Percentiles rank a stretch among this genome's conserved stretches.
These are phyloP conservation scores for Cymodocea nodosa DNA, from an alignment of 116 monocot genomes.

Conservation along the genomic window DNA sequence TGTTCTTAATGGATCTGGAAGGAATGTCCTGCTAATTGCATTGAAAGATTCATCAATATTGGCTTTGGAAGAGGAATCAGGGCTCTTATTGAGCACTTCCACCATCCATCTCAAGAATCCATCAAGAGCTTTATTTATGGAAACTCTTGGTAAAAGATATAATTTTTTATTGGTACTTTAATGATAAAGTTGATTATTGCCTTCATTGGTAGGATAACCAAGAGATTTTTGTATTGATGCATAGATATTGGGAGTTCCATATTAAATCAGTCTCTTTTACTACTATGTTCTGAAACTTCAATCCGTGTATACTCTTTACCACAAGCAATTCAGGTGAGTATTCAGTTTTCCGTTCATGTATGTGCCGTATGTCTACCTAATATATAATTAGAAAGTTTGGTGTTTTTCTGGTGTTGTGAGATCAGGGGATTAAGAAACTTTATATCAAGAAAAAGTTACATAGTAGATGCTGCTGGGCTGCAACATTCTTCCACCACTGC, in stretches of 20 bases:
- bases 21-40: conserved; percentile 48
- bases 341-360: neutral
- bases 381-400: neutral
- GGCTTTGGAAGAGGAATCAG: conserved; percentile 61
- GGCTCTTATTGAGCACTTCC: conserved; percentile 30
- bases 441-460: conserved; percentile 56
- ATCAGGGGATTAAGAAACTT: conserved; percentile 74
- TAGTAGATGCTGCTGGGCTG: conserved; percentile 57
- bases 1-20: conserved; percentile 34
- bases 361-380: neutral
- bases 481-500: conserved; percentile 34
- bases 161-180: neutral
- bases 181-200: neutral
- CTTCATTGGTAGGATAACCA: too few species aligned
- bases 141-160: conserved; percentile 41
- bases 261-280: conserved; percentile 31
- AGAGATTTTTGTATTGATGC: neutral
- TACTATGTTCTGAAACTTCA: conserved; percentile 80
- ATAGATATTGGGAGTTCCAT: conserved; percentile 12
- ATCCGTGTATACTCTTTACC: conserved; percentile 52
- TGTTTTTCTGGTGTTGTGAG: neutral
- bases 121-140: conserved; percentile 58
- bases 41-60: conserved; percentile 67
- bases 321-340: conserved; percentile 60
- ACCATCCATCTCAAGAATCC: conserved; percentile 51